Evolutionary conservation across 2,329 filamentous ascomycete species (phyloP).

Genomic region (Pseudocercospora cruenta): DNA sequence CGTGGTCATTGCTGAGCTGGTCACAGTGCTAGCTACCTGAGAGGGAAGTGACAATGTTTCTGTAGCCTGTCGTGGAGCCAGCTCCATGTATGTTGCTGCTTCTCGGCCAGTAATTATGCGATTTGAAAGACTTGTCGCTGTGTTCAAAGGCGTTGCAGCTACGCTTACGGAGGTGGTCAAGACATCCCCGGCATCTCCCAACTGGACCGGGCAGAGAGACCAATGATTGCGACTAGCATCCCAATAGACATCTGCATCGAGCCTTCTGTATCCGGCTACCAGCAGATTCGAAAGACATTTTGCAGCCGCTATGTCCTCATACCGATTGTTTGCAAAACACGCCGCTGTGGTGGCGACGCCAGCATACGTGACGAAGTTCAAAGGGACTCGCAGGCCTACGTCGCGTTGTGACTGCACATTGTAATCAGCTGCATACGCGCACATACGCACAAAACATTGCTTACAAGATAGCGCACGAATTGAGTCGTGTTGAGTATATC

Average conservation of each 20-base stretch:
- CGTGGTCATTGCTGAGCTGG: constrained; percentile 8
- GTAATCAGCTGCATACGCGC: constrained; percentile 7
- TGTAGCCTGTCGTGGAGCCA: constrained; percentile 11
- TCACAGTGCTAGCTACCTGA: constrained; percentile 10
- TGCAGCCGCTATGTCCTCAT: constrained; percentile 54
- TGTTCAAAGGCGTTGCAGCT: constrained; percentile 11
- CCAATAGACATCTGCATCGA: constrained; percentile 68
- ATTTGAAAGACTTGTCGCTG: constrained; percentile 13
- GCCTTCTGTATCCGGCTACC: constrained; percentile 60
- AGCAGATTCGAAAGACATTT: constrained; percentile 67
- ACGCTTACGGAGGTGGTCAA: constrained; percentile 24
- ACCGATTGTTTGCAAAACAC: constrained; percentile 61
- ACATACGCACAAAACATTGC: constrained; percentile 4
- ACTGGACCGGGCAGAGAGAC: constrained; percentile 64
- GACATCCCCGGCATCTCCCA: constrained; percentile 32
- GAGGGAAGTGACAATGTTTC: constrained; percentile 10
- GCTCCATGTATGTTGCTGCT: neutral
- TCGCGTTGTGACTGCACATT: constrained; percentile 62
- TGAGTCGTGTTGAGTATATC: neutral
- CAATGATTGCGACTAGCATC: constrained; percentile 58
- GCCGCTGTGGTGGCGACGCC: constrained; percentile 61
- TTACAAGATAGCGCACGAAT: constrained; percentile 34
- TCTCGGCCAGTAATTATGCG: constrained; percentile 9
- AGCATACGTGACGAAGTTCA: constrained; percentile 64
- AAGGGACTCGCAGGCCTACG: constrained; percentile 60